Evolutionary conservation across 177 flowering plant species (phyloP), one percentile per base, ranked within the genome.

Genomic region (Telopea speciosissima): DNA sequence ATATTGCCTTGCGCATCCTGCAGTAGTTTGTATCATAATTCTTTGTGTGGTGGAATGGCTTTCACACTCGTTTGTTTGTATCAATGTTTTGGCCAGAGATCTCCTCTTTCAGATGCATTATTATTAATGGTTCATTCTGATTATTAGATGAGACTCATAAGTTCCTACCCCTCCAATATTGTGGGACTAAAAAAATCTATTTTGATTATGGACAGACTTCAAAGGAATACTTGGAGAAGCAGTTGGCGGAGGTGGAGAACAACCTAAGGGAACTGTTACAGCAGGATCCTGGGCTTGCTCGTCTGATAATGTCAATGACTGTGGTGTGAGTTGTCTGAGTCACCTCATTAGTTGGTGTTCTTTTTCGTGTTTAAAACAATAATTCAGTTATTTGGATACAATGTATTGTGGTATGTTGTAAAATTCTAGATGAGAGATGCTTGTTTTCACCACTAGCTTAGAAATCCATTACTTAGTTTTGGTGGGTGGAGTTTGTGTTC

Each of bases 201-300:
- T 59, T 67, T 36, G 65, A 23, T n/a, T 49, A 40, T 67, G 58
- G 56, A 73, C 87, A 94, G 97, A 84, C 83, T 19, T 94, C 98
- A 6, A 90, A 92, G 84, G 95, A 94, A 71, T 92, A 94, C 82
- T 83, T 92, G 56, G 99, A 92, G 83, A 94, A 90, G 82, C 99
- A 94, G 79, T 75, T 78, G 79, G 81, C 80, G n/a, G 99, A 94
- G 74, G 85, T 88, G 44, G 97, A 94, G 81, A 88, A 68, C 82
- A 94, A 94, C 79, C 82, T 94, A 74, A 85, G 81, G 79, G 97
- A 92, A 87, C 85, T 94, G 67, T 74, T 94, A 74, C 93, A 90
- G 73, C 97, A 92, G 80, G 99, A 94, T 76, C 97, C 97, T 23
- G 85, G 83, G 60, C 88, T 94, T 52, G 92, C 99, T 70, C 92